These are phyloP conservation scores for Dalbergia cultrata DNA, from an alignment of 306 rosid species.

Conservation along the genomic window DNA sequence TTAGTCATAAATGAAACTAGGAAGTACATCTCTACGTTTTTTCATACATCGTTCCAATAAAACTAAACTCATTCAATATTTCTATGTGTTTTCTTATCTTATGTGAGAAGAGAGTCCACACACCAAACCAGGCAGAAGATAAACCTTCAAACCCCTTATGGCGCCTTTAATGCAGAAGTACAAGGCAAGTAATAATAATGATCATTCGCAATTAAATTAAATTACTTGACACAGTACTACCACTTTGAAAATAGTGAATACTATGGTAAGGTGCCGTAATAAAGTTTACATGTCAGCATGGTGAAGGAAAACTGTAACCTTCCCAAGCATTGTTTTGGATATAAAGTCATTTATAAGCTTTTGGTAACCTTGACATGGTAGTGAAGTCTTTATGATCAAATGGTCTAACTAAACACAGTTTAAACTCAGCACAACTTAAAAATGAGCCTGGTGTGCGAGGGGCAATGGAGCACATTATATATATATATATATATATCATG, in stretches of 20 bases:
- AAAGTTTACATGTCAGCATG: neutral
- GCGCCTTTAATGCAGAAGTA: neutral
- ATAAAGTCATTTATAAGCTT: neutral
- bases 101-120: neutral
- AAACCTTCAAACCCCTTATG: neutral
- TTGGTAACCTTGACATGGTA: too few relatives aligned
- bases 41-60: neutral
- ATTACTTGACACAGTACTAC: constrained; percentile 25
- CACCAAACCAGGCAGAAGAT: constrained; percentile 3
- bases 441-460: neutral
- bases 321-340: neutral
- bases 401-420: neutral
- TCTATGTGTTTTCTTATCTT: neutral
- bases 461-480: neutral
- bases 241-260: neutral
- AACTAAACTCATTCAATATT: neutral
- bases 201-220: neutral
- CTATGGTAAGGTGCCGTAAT: constrained; percentile 22
- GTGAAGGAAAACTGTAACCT: constrained; percentile 5
- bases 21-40: constrained; percentile 31
- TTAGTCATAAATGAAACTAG: constrained; percentile 32
- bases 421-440: neutral
- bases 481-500: neutral
- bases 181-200: constrained; percentile 10
- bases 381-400: neutral